phyloP scores from a whole-genome alignment of 768 basidiomycete species.

The Chalciporus chontae region DNA sequence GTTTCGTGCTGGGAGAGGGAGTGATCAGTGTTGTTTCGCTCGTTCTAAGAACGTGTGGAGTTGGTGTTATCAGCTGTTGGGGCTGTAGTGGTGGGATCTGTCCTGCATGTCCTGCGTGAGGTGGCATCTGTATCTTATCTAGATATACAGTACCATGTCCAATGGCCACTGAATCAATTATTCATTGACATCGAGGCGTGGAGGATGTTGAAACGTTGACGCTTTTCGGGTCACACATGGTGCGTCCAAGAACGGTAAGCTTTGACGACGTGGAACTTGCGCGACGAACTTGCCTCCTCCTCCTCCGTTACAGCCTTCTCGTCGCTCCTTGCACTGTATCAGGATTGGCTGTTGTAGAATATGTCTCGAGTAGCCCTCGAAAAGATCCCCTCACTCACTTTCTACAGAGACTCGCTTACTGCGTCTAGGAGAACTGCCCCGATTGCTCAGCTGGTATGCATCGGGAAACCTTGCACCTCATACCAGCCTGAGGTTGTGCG shows the following conservation, averaged over 20 bases:
- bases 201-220: not conserved
- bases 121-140: not conserved
- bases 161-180: not conserved
- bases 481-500: slow-evolving; percentile 85
- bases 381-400: slow-evolving; percentile 70
- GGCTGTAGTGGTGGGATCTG: slow-evolving; percentile 80
- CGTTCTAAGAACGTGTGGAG: slow-evolving; percentile 66
- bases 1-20: slow-evolving; percentile 95
- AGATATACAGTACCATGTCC: not conserved
- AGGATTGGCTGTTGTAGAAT: slow-evolving; percentile 1
- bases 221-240: too few species aligned
- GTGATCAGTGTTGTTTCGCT: slow-evolving; percentile 82
- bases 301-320: not conserved
- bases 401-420: slow-evolving; percentile 70
- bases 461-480: slow-evolving; percentile 70
- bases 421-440: slow-evolving; percentile 60
- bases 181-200: not conserved
- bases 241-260: slow-evolving; percentile 7
- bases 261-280: not conserved
- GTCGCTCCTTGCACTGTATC: not conserved
- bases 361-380: slow-evolving; percentile 75
- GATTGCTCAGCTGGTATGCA: slow-evolving; percentile 76
- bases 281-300: not conserved
- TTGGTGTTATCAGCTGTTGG: slow-evolving; percentile 78
- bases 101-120: slow-evolving; percentile 55